A percentile compares a stretch with the other conserved stretches of the same genome.
Conservation (phyloP, 768 basidiomycete genomes). For the Podaxis carcinomalis region DNA sequence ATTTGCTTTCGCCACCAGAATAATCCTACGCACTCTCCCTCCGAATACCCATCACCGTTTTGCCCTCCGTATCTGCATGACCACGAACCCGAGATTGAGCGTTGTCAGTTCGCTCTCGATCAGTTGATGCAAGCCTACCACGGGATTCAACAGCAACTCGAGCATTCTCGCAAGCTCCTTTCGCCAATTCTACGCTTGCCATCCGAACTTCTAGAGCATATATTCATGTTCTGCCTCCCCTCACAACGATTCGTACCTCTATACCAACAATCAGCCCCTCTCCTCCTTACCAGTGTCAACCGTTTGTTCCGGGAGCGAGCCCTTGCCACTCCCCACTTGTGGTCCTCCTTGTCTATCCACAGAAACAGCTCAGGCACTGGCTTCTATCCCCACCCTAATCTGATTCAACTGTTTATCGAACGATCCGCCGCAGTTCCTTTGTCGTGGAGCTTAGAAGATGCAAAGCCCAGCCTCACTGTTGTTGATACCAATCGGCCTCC, state of each 20-base stretch:
- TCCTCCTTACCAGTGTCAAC: conserved; percentile 12
- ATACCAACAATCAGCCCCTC: conserved; percentile 8
- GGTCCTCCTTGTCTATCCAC: conserved; percentile 19
- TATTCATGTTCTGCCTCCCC: conserved; percentile 11
- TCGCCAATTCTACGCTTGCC: conserved; percentile 8
- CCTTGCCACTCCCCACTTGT: conserved; percentile 15
- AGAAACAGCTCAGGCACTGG: conserved; percentile 9
- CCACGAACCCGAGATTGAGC: conserved; percentile 4
- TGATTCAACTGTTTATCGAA: conserved; percentile 20
- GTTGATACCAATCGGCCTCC: conserved; percentile 12
- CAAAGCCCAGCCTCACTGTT: conserved; percentile 8
- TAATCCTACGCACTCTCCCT: background rate
- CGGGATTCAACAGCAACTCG: conserved; percentile 6
- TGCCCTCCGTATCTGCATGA: background rate
- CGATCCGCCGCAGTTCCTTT: conserved; percentile 22
- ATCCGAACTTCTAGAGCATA: conserved; percentile 4
- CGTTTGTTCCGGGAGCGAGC: conserved; percentile 14
- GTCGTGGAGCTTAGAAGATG: conserved; percentile 21
- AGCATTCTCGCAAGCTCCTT: conserved; percentile 12
- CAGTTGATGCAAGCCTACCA: background rate
- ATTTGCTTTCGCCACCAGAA: background rate
- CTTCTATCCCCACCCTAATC: conserved; percentile 9
- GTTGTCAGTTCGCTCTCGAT: background rate
- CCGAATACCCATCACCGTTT: background rate
- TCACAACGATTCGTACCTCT: conserved; percentile 9